Evolutionary conservation across 257 asterid species (phyloP), one percentile per base, ranked within the genome.

Genomic region (Nicotiana sylvestris): DNA sequence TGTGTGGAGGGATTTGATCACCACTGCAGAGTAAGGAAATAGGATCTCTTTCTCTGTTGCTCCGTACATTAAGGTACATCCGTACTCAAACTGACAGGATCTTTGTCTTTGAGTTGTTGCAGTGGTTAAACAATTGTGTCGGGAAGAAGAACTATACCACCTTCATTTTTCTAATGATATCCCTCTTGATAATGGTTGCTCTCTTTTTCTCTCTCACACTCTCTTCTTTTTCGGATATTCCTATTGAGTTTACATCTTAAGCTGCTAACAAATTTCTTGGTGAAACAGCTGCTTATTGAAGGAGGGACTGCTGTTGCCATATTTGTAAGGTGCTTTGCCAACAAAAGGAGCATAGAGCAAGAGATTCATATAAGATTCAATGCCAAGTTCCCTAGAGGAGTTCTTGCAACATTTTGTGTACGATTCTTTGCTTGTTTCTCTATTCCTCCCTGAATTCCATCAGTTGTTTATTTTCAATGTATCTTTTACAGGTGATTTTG

Each of bases 81-180:
- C 9, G 17, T 6, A 27, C 9, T 2, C 62, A 76, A 76, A 27
- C 27, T 76, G 80, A 76, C 80, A 27, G 43, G 27, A 51, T 76
- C 35, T 33, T 58, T 43, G 70, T 66, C 32, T 84, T 82, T 86
- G 60, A 29, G 37, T 67, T 86, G 60, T 77, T 87, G 82, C 92
- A 96, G 99, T 96, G 99, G 99, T 88, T 96, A 89, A 96, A 96
- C 93, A 96, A 94, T 87, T 96, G 99, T 84, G 93, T 96, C 37
- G 99, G 99, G 87, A 96, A 90, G 88, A 96, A 88, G 97, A 96
- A 96, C 84, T 96, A 96, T 91, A 91, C 99, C 30, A 90, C 95
- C 68, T 96, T 96, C 98, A 88, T 96, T 85, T 97, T 96, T 74
- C 85, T 92, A 88, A 91, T 96, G 99, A 83, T 90, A 10, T 92